Evolutionary conservation across 345 rosid species (phyloP).

Genomic region (Murraya koenigii): DNA sequence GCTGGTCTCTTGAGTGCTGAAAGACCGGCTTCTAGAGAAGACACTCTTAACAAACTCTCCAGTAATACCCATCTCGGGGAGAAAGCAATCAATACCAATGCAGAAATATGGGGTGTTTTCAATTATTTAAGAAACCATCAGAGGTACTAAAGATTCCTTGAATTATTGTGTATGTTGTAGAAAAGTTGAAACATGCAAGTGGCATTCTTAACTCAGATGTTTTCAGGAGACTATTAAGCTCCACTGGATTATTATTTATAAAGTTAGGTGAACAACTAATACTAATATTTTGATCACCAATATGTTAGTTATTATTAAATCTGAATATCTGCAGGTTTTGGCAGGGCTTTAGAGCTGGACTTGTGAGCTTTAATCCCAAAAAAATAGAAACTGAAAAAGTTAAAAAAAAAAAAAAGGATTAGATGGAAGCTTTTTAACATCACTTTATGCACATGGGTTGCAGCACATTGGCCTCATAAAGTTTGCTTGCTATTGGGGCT

Average conservation of each 20-base stretch:
- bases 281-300: conserved; percentile 4
- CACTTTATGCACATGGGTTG: conserved; percentile 54
- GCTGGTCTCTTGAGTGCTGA: conserved; percentile 36
- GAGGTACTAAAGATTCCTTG: conserved; percentile 33
- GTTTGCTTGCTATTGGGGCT: conserved; percentile 47
- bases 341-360: conserved; percentile 54
- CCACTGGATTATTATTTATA: conserved; percentile 4
- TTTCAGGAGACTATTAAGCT: conserved; percentile 6
- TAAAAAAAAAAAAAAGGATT: neutral
- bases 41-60: conserved; percentile 65
- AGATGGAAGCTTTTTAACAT: conserved; percentile 26
- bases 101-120: conserved; percentile 18
- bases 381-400: conserved; percentile 29
- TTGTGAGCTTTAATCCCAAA: conserved; percentile 17
- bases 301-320: conserved; percentile 23
- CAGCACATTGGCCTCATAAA: conserved; percentile 26
- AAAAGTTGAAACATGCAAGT: conserved; percentile 26
- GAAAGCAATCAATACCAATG: conserved; percentile 5
- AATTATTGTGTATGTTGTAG: conserved; percentile 23
- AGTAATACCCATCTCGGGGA: conserved; percentile 67
- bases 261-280: conserved; percentile 1
- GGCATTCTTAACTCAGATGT: conserved; percentile 21
- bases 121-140: conserved; percentile 24
- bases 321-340: conserved; percentile 5
- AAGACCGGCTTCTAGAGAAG: conserved; percentile 61